phyloP scores from a whole-genome alignment of 73 alveolate species.

The Durusdinium trenchii region DNA sequence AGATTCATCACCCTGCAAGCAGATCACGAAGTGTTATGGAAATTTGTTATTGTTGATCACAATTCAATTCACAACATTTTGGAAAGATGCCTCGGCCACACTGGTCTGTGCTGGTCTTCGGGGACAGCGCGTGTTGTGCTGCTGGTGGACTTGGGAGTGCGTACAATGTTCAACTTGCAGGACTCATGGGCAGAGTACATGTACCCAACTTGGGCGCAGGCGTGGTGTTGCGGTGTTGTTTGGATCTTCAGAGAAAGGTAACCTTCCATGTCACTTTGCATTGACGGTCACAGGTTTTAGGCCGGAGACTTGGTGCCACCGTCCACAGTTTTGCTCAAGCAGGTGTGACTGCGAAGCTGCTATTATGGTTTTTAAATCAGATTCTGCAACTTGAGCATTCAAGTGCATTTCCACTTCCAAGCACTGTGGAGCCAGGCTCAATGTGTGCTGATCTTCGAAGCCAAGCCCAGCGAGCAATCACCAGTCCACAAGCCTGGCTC shows the following conservation, averaged over 20 bases:
- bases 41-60: neutral
- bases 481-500: conserved; percentile 43
- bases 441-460: conserved; percentile 51
- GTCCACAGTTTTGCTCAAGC: conserved; percentile 77
- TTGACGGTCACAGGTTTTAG: conserved; percentile 14
- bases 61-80: neutral
- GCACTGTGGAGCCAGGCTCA: conserved; percentile 15
- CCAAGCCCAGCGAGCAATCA: conserved; percentile 72
- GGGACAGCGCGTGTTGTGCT: conserved; percentile 8
- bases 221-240: neutral
- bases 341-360: neutral
- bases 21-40: neutral
- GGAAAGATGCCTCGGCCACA: conserved; percentile 17
- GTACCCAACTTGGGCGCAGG: conserved; percentile 94
- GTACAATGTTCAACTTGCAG: neutral
- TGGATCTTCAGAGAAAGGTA: neutral
- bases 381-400: neutral
- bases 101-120: conserved; percentile 85
- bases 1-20: neutral
- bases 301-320: conserved; percentile 63
- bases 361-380: neutral
- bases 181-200: conserved; percentile 91
- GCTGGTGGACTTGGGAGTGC: neutral
- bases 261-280: neutral
- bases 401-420: neutral